These are phyloP conservation scores for Rhizophagus sp. DNA, from an alignment of 192 early-diverging fungal genomes.

Conservation along the genomic window DNA sequence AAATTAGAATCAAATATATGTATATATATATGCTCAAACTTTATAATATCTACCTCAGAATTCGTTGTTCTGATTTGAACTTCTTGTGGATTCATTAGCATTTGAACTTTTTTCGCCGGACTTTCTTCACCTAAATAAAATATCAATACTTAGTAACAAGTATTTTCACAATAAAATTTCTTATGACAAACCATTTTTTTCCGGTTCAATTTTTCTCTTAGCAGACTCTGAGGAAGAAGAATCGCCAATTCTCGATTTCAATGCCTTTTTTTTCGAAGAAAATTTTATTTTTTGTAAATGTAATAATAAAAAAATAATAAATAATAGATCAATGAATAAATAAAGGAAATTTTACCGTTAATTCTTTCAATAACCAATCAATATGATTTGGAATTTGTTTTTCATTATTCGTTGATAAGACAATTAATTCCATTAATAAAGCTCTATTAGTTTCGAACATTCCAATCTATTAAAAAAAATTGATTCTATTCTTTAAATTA, in stretches of 20 bases:
- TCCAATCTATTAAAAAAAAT: conserved; percentile 18
- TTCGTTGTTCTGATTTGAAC: conserved; percentile 25
- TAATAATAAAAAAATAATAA: neutral
- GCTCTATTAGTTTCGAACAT: conserved; percentile 17
- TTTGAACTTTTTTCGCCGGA: conserved; percentile 14
- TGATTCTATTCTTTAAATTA: neutral
- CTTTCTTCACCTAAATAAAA: neutral
- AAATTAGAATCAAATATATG: neutral
- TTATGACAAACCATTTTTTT: conserved; percentile 1
- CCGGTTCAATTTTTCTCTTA: conserved; percentile 15
- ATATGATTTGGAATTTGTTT: conserved; percentile 20
- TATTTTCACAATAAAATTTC: neutral
- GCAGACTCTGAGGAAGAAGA: neutral
- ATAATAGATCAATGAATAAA: neutral
- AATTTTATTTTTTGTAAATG: too few species aligned
- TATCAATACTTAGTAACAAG: neutral
- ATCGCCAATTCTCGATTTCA: neutral
- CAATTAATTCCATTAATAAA: conserved; percentile 22
- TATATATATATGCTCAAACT: neutral
- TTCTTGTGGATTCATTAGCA: conserved; percentile 11
- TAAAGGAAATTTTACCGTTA: neutral
- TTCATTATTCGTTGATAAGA: conserved; percentile 2
- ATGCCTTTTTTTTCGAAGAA: neutral
- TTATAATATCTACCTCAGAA: conserved; percentile 14
- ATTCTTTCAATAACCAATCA: conserved; percentile 15